Evolutionary conservation across 2,329 filamentous ascomycete genomes (phyloP).

Genomic region (Graphilbum fragrans): DNA sequence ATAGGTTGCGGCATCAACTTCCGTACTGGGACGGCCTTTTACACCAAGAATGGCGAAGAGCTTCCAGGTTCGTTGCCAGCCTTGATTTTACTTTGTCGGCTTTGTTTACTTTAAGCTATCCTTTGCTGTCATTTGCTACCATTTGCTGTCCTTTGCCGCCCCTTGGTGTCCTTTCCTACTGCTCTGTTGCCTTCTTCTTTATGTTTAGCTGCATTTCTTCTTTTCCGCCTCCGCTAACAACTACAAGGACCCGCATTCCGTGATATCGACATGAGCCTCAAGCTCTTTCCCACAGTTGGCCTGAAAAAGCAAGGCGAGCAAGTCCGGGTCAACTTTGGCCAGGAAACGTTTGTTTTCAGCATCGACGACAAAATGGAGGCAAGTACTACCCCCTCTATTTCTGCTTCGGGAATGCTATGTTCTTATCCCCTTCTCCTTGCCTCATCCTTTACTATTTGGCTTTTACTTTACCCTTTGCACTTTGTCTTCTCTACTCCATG

Average conservation of each 20-base stretch:
- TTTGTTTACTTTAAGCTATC: background rate
- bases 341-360: constrained; percentile 74
- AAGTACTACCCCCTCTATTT: constrained; percentile 20
- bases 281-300: constrained; percentile 56
- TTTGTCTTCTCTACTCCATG: background rate
- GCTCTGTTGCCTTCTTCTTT: background rate
- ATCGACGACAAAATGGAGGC: constrained; percentile 79
- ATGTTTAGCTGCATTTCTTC: background rate
- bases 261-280: constrained; percentile 43
- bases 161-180: background rate
- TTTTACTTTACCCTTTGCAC: background rate
- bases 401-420: background rate
- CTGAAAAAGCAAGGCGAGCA: constrained; percentile 53
- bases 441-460: background rate
- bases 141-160: background rate
- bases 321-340: constrained; percentile 53
- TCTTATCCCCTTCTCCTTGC: background rate
- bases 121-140: too few species aligned
- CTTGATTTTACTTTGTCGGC: too few species aligned
- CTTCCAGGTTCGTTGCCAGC: too few species aligned
- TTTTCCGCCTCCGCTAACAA: constrained; percentile 12
- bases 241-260: constrained; percentile 60
- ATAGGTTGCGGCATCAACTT: constrained; percentile 59
- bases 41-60: constrained; percentile 51
- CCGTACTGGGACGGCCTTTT: constrained; percentile 50